A percentile compares a stretch with the other conserved stretches of the same genome.
phyloP scores from a whole-genome alignment of 768 basidiomycete species.

The Tricholoma sp. region DNA sequence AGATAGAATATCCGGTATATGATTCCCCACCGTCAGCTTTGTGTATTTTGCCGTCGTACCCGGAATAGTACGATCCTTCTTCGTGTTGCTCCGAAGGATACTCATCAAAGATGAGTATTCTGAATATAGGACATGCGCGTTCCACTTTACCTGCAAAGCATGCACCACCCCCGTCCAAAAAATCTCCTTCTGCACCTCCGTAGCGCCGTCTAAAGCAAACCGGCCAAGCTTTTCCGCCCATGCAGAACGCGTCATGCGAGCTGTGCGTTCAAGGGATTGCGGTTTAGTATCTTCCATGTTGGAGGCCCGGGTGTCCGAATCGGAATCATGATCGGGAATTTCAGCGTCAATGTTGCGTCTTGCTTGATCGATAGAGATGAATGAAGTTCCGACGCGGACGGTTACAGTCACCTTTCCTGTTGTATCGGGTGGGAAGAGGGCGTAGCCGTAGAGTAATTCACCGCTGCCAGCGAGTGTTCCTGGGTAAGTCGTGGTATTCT shows the following conservation, averaged over 20 bases:
- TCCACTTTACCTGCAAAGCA: conserved; percentile 43
- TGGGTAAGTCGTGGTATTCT: conserved; percentile 34
- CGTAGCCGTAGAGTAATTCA: conserved; percentile 46
- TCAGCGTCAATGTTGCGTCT: conserved; percentile 43
- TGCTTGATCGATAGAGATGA: conserved; percentile 69
- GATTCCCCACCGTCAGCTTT: conserved; percentile 43
- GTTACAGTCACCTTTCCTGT: conserved; percentile 40
- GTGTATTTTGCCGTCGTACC: conserved; percentile 64
- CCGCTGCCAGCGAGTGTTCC: conserved; percentile 33
- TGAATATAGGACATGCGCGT: background rate
- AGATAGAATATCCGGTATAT: conserved; percentile 78
- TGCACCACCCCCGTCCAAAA: conserved; percentile 65
- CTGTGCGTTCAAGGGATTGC: conserved; percentile 46
- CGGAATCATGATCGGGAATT: conserved; percentile 40
- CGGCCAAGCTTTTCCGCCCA: conserved; percentile 58
- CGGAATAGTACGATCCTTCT: conserved; percentile 66
- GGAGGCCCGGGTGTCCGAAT: too few relatives aligned
- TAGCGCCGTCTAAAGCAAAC: conserved; percentile 45
- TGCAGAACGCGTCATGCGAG: conserved; percentile 36
- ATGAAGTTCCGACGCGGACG: conserved; percentile 71
- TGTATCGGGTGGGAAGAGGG: conserved; percentile 31
- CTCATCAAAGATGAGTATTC: conserved; percentile 27
- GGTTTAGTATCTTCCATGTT: background rate
- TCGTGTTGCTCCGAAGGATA: conserved; percentile 78
- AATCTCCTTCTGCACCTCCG: conserved; percentile 37